phyloP scores from a whole-genome alignment of 2,329 filamentous ascomycete species.

The Fusarium lateritium region DNA sequence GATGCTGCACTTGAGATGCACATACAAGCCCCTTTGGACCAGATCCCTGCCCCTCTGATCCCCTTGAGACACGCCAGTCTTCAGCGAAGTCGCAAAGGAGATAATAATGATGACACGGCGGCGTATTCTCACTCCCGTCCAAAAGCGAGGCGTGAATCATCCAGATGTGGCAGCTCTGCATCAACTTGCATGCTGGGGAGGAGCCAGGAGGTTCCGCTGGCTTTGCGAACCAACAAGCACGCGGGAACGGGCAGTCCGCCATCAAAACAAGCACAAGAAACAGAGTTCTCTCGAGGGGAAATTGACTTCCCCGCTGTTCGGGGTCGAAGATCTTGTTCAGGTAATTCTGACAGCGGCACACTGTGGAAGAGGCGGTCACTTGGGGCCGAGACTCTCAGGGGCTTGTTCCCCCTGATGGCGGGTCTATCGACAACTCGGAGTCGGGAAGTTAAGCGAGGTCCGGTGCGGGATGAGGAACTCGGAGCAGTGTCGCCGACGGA shows the following conservation, averaged over 20 bases:
- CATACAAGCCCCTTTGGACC: conserved; percentile 13
- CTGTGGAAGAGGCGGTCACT: conserved; percentile 44
- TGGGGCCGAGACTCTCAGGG: conserved; percentile 42
- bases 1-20: neutral
- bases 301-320: conserved; percentile 11
- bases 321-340: conserved; percentile 14
- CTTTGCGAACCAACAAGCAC: conserved; percentile 7
- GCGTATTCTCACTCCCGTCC: neutral
- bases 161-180: conserved; percentile 20
- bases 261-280: conserved; percentile 9
- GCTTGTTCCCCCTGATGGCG: conserved; percentile 35
- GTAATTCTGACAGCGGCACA: conserved; percentile 19
- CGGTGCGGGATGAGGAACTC: conserved; percentile 22
- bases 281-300: conserved; percentile 8
- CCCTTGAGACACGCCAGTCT: conserved; percentile 47
- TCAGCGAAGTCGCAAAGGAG: conserved; percentile 9
- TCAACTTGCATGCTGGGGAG: conserved; percentile 25
- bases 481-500: conserved; percentile 9
- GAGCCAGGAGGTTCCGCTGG: conserved; percentile 16
- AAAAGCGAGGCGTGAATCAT: conserved; percentile 18
- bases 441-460: conserved; percentile 19
- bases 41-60: conserved; percentile 31
- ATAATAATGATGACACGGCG: neutral
- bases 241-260: conserved; percentile 1
- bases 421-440: conserved; percentile 33